These are phyloP conservation scores for Tylopilus balloui DNA, from an alignment of 768 basidiomycete species.

Conservation along the genomic window DNA sequence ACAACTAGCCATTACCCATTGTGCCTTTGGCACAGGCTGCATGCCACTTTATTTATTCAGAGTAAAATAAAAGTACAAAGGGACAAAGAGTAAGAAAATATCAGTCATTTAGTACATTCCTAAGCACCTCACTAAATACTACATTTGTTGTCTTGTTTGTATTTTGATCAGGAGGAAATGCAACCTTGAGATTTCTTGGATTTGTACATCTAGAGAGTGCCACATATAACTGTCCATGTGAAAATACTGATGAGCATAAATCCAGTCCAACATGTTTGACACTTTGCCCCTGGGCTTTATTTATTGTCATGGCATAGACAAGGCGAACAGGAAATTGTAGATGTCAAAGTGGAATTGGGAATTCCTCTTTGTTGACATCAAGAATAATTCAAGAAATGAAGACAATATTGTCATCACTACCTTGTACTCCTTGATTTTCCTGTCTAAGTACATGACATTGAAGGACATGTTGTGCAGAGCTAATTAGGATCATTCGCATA, in stretches of 20 bases:
- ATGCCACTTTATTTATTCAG: too few species aligned
- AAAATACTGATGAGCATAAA: background rate
- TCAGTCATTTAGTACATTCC: too few species aligned
- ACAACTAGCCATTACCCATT: too few species aligned
- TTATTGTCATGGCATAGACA: background rate
- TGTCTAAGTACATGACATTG: background rate
- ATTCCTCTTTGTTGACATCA: background rate
- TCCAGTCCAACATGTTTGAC: background rate
- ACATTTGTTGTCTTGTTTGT: background rate
- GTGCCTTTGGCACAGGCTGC: too few species aligned
- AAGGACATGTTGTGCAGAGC: too few species aligned
- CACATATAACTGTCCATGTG: background rate
- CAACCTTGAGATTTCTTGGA: background rate
- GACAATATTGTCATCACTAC: background rate
- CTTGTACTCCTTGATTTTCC: background rate
- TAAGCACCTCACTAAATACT: too few species aligned
- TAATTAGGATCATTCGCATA: background rate
- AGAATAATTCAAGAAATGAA: background rate
- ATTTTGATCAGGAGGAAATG: background rate
- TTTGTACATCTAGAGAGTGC: background rate
- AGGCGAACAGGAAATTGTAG: background rate
- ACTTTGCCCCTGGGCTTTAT: background rate
- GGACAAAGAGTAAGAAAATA: too few species aligned
- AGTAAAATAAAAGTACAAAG: too few species aligned
- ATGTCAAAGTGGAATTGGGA: background rate